Evolutionary conservation across 2,329 filamentous ascomycete genomes (phyloP).

Genomic region (Xylaria sp.): DNA sequence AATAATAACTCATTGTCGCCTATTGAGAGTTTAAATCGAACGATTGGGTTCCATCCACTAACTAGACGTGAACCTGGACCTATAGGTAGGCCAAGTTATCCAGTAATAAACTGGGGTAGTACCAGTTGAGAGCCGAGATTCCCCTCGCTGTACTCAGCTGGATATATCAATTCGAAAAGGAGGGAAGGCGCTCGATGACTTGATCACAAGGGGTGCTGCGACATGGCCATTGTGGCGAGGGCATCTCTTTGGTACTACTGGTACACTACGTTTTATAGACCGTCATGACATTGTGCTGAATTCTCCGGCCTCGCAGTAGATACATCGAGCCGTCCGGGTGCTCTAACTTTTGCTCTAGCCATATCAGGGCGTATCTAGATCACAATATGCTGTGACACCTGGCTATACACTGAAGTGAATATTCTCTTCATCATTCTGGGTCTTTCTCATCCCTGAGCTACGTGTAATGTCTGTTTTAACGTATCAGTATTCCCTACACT

Average conservation of each 20-base stretch:
- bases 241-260: not conserved
- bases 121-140: not conserved
- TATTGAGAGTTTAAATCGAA: not conserved
- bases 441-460: not conserved
- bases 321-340: not conserved
- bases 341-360: not conserved
- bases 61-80: too few relatives aligned
- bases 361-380: not conserved
- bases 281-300: not conserved
- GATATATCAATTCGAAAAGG: not conserved
- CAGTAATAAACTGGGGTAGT: too few relatives aligned
- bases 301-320: not conserved
- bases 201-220: not conserved
- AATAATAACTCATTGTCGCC: too few relatives aligned
- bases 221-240: not conserved
- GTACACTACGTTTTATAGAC: slow-evolving; percentile 2
- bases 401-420: not conserved
- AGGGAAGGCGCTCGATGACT: not conserved
- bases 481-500: not conserved
- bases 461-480: slow-evolving; percentile 2
- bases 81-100: too few relatives aligned
- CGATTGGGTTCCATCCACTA: too few relatives aligned
- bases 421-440: not conserved
- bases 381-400: not conserved
- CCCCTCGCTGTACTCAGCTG: not conserved